Base-by-base conservation (phyloP, 2,329 filamentous ascomycete species). In the Penicillium sp. region DNA sequence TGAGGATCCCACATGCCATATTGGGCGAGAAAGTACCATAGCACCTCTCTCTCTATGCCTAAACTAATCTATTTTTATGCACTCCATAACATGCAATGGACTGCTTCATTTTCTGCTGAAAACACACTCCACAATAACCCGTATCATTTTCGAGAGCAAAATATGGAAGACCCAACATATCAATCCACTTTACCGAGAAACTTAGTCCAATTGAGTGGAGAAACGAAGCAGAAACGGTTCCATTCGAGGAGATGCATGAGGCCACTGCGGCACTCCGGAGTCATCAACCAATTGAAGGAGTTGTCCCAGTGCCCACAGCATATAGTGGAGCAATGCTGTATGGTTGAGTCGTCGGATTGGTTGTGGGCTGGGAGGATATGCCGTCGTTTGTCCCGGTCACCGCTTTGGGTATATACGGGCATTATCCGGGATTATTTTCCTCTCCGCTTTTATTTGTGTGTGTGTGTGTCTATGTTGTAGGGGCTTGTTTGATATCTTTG, bases 381-480 rank as follows among this genome's bases (percentile, higher is more conserved):
- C 25, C 36, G 25, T 31, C 15, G 41, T 40, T 50, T 15, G 36
- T 52, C 44, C 51, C 51, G 44, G 51, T 49, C 51, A 54, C 51
- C 51, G 44, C 44, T 54, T 33, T 41, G 25, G 41, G 45, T 34
- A 45, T 49, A 1, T 25, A 25, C 27, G 3, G 43, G 51, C 51
- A 53, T 34, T 52, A 45, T 43, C n/a, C 5, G n/a, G 34, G 23
- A 15, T 19, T 15, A 33, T n/a, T 40, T 27, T 21, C 23, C 13
- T 52, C 39, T 36, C 50, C 50, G 50, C 50, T 45, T 36, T 52
- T 9, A 15, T 31, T 13, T 49, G 46, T 6, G 15, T 34, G 31
- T 19, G n/a, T 9, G 1, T 21, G n/a, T n/a, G n/a, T n/a, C 21
- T 21, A 21, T 21, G 21, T 21, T 21, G 21, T 15, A 21, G 8